A percentile compares a stretch with the other conserved stretches of the same genome.
Conservation (phyloP, 805 yeast genomes). For the Kuraishia ogatae region DNA sequence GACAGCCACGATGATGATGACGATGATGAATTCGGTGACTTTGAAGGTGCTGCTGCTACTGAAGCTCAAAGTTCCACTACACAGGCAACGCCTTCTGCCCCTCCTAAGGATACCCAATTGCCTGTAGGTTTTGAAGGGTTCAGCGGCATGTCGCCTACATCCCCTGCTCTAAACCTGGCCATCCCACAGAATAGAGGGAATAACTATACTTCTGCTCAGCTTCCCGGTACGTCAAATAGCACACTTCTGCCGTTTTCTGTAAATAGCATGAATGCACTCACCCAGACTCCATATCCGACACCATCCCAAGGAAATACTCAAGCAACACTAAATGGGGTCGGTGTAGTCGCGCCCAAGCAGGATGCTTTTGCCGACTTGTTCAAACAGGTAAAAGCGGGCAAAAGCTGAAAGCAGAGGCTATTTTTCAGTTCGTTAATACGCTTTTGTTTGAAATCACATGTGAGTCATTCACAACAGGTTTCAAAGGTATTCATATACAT, state of each 20-base stretch:
- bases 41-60: conserved; percentile 4
- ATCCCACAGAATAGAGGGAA: neutral
- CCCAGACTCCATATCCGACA: neutral
- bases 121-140: neutral
- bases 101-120: neutral
- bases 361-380: conserved; percentile 3
- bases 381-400: neutral
- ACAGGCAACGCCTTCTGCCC: neutral
- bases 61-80: neutral
- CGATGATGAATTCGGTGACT: conserved; percentile 17
- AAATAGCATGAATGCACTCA: neutral
- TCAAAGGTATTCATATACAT: too few species aligned
- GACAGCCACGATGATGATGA: too few species aligned
- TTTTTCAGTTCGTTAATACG: too few species aligned
- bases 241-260: neutral
- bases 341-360: neutral
- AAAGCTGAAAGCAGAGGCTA: neutral
- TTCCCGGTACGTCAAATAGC: neutral
- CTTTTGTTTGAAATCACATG: too few species aligned
- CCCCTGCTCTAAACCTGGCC: neutral
- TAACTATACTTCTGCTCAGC: neutral
- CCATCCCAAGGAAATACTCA: neutral
- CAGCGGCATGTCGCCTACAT: neutral
- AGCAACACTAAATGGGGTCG: too few species aligned
- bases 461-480: too few species aligned